Percentiles rank a stretch among this genome's conserved stretches.
These are phyloP conservation scores for Plasmodiophora brassicae DNA, from an alignment of 208 protist species.

Conservation along the genomic window DNA sequence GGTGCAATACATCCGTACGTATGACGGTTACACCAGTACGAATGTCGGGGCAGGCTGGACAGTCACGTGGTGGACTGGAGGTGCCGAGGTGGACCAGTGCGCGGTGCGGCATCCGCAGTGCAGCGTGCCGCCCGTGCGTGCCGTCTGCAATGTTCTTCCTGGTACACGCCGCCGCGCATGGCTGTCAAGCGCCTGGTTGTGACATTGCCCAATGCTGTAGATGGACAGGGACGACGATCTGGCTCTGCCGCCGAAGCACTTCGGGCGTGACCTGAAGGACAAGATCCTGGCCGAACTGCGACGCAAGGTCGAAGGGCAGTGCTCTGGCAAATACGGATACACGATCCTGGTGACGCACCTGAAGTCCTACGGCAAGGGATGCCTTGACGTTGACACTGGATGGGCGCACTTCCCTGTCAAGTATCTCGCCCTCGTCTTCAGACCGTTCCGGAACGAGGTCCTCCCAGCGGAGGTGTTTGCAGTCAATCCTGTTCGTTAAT, in stretches of 20 bases:
- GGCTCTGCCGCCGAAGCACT: neutral
- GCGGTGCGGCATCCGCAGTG: too few species aligned
- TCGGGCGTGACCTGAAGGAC: neutral
- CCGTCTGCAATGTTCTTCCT: too few species aligned
- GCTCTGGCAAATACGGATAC: neutral
- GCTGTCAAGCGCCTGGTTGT: too few species aligned
- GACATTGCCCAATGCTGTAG: too few species aligned
- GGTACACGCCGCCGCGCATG: too few species aligned
- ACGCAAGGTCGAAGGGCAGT: conserved; percentile 12
- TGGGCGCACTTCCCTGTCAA: conserved; percentile 12
- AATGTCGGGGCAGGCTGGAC: too few species aligned
- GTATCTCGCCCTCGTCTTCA: conserved; percentile 12
- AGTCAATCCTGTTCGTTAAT: neutral
- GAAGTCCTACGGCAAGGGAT: neutral
- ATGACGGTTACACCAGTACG: too few species aligned
- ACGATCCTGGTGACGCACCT: conserved; percentile 21
- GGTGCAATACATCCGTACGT: too few species aligned
- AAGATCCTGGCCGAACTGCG: neutral
- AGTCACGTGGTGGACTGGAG: too few species aligned
- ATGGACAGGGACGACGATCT: conserved; percentile 40
- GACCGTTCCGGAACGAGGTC: neutral
- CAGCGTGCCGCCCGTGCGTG: too few species aligned
- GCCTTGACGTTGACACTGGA: neutral
- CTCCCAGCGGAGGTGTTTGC: conserved; percentile 20
- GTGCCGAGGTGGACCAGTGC: too few species aligned